phyloP scores from a whole-genome alignment of 371 early-diverging fungal genomes.

The Actinomortierella ambigua region DNA sequence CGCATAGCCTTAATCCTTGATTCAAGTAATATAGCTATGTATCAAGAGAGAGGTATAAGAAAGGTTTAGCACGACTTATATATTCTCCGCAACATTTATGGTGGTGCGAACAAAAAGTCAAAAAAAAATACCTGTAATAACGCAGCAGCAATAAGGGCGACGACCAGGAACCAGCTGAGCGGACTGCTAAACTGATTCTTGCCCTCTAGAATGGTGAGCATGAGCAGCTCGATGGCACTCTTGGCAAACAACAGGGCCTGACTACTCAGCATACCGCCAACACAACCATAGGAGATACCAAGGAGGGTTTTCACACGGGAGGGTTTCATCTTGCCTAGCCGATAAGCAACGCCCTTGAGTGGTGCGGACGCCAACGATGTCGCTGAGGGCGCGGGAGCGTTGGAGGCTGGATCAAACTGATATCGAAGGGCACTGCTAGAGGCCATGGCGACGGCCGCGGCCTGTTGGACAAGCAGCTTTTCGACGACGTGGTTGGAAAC shows the following conservation, averaged over 20 bases:
- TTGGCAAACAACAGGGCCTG: slow-evolving; percentile 83
- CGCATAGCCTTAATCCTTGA: slow-evolving; percentile 74
- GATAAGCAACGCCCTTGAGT: slow-evolving; percentile 12
- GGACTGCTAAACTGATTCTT: slow-evolving; percentile 74
- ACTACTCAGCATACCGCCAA: slow-evolving; percentile 76
- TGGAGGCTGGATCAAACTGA: slow-evolving; percentile 11
- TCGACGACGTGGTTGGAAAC: slow-evolving; percentile 60
- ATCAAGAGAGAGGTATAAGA: slow-evolving; percentile 9
- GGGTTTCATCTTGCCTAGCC: slow-evolving; percentile 49
- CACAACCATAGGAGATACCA: slow-evolving; percentile 68
- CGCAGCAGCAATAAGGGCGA: slow-evolving; percentile 67
- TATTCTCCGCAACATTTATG: too few relatives aligned
- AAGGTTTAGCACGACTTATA: too few relatives aligned
- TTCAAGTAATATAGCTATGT: slow-evolving; percentile 78
- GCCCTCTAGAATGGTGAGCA: slow-evolving; percentile 62
- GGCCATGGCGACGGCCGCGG: slow-evolving; percentile 14
- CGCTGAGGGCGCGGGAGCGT: slow-evolving; percentile 8
- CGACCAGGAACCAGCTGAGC: slow-evolving; percentile 74
- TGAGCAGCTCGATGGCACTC: slow-evolving; percentile 76
- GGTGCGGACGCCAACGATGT: background rate
- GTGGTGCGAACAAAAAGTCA: too few relatives aligned
- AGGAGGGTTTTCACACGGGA: slow-evolving; percentile 46
- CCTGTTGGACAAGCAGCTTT: slow-evolving; percentile 36
- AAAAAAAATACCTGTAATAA: slow-evolving; percentile 61
- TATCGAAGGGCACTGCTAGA: slow-evolving; percentile 1